Evolutionary conservation across 768 basidiomycete genomes (phyloP), one percentile per base, ranked within the genome.

Genomic region (Tylopilus subfusipes): DNA sequence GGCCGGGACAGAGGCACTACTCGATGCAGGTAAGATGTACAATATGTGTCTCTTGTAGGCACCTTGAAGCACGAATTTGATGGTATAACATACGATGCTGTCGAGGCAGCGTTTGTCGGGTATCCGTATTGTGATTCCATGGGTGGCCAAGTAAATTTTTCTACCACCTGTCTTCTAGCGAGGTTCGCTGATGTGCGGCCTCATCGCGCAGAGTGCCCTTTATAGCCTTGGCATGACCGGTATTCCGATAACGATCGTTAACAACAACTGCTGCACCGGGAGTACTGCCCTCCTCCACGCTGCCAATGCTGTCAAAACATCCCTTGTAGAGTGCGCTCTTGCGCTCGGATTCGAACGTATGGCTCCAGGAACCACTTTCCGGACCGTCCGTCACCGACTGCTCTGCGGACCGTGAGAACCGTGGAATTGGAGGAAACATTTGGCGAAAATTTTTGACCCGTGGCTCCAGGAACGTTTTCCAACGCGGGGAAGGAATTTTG

Each of bases 331-430:
- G 48, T 91, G 90, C 62, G 80, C 85, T 1, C 74, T 92, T 19
- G 90, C 90, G 1, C 81, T 93, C 3, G 89, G 90, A 13, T 93
- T 93, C 58, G 90, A 93, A 67, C 83, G 86, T 25, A 90, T 91
- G 86, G 74, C 78, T 27, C 80, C 83, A 4, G 86, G 88, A 16
- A 79, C 18, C 78, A 82, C 63, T 90, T 81, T 59, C 76, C 80
- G 0, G 78, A 78, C 51, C 69, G 76, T 21, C 54, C 65, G 0
- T 67, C 76, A 2, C 85, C 87, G 0, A 77, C 74, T 1, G 10
- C 50, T 1, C 60, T 83, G 2, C 85, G 50, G 58, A 73, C 44
- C 44, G 66, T 16, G 74, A 74, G 9, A 30, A 76, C 74, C 0
- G 31, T 55, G 2, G 81, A 80, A 46, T 63, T 84, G 3, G 84